These are phyloP conservation scores for Linum trigynum DNA, from an alignment of 345 rosid species.

Conservation along the genomic window DNA sequence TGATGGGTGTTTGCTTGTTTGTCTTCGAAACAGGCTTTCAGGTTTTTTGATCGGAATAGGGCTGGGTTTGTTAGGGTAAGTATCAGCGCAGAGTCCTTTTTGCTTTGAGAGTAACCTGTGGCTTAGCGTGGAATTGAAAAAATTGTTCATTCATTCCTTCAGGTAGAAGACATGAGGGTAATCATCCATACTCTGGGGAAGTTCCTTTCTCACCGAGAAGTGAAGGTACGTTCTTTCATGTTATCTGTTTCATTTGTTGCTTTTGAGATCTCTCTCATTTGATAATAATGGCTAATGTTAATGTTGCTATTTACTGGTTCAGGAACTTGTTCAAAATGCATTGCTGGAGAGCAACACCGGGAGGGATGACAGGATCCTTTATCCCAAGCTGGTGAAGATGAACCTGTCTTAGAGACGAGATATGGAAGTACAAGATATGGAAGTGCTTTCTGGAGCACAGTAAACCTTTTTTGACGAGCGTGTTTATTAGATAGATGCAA, in stretches of 20 bases:
- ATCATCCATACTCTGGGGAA: slow-evolving; percentile 84
- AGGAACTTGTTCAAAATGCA: slow-evolving; percentile 93
- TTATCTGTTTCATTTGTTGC: background rate
- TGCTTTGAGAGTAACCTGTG: no score
- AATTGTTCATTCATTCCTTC: slow-evolving; percentile 9
- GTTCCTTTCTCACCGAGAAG: slow-evolving; percentile 70
- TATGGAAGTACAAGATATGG: no score
- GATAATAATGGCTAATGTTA: background rate
- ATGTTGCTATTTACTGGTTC: slow-evolving; percentile 13
- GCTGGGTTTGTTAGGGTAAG: slow-evolving; percentile 72
- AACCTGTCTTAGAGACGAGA: background rate
- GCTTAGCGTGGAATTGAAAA: background rate
- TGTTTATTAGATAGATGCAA: no score
- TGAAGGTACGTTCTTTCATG: slow-evolving; percentile 47
- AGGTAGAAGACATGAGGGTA: slow-evolving; percentile 94
- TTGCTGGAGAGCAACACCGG: slow-evolving; percentile 90
- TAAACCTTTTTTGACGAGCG: no score
- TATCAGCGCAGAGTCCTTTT: background rate
- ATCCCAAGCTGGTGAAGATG: slow-evolving; percentile 63
- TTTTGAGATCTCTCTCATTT: background rate
- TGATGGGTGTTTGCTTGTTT: background rate
- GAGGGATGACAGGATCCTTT: slow-evolving; percentile 83
- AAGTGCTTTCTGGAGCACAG: no score
- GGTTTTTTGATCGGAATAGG: slow-evolving; percentile 84
- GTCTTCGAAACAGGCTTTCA: slow-evolving; percentile 57